Conservation (phyloP, 1,284 basidiomycete species). For the Microbotryum silenes-acaulis region DNA sequence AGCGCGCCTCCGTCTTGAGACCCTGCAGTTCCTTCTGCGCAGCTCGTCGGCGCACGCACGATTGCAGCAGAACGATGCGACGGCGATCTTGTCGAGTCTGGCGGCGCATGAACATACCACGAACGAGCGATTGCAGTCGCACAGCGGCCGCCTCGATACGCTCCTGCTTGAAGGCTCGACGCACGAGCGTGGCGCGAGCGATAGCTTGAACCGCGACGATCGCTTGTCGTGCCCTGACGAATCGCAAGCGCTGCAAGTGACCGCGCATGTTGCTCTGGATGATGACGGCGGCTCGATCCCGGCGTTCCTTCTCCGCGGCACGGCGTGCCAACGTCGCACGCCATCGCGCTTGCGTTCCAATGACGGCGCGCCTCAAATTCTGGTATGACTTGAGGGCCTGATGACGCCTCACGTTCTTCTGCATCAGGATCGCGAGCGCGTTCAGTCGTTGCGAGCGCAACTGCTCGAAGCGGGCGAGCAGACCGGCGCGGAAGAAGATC, state of each 20-base stretch:
- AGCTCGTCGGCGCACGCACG: slow-evolving; percentile 78
- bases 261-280: slow-evolving; percentile 68
- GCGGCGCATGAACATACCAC: background rate
- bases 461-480: slow-evolving; percentile 94
- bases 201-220: slow-evolving; percentile 73
- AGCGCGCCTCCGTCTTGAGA: slow-evolving; percentile 84
- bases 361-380: slow-evolving; percentile 61
- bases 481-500: slow-evolving; percentile 98
- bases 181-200: slow-evolving; percentile 70
- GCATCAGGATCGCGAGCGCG: slow-evolving; percentile 83
- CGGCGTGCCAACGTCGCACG: slow-evolving; percentile 69
- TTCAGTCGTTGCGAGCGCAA: slow-evolving; percentile 81
- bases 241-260: slow-evolving; percentile 65
- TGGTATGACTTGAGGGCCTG: slow-evolving; percentile 77
- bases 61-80: slow-evolving; percentile 79
- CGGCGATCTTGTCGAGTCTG: slow-evolving; percentile 49
- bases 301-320: slow-evolving; percentile 62
- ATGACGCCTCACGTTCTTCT: slow-evolving; percentile 88
- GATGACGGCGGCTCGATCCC: slow-evolving; percentile 64
- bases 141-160: slow-evolving; percentile 62
- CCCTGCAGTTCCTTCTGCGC: slow-evolving; percentile 77
- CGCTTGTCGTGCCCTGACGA: slow-evolving; percentile 56
- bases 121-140: slow-evolving; percentile 53
- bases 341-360: slow-evolving; percentile 92
- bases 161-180: slow-evolving; percentile 56